A percentile compares a stretch with the other conserved stretches of the same genome.
These are phyloP conservation scores for Isoetes taiwanensis DNA, from an alignment of 75 land plant genomes.

Conservation along the genomic window DNA sequence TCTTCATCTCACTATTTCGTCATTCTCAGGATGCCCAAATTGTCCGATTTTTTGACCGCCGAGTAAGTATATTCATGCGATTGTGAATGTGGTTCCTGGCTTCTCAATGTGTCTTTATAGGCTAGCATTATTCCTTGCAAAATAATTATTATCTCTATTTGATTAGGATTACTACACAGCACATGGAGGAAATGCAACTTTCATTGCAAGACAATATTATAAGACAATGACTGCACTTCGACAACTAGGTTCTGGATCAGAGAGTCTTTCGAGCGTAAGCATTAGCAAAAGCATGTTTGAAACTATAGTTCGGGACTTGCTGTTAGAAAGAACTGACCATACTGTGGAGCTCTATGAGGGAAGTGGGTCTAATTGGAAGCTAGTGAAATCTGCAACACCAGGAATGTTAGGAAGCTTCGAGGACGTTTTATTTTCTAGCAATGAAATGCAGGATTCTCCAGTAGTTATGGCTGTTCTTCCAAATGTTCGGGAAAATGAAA, in stretches of 20 bases:
- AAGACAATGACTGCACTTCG: constrained; percentile 70
- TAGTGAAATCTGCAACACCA: constrained; percentile 74
- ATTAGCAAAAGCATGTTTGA: constrained; percentile 95
- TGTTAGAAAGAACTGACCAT: constrained; percentile 79
- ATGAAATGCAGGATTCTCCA: constrained; percentile 98
- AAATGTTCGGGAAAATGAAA: constrained; percentile 52
- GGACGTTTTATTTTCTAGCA: constrained; percentile 87
- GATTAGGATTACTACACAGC: constrained; percentile 89
- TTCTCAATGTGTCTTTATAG: background rate
- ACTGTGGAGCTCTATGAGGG: constrained; percentile 93
- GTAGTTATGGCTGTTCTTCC: constrained; percentile 53
- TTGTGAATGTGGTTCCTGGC: background rate
- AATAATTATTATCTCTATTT: background rate
- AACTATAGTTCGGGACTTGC: constrained; percentile 70
- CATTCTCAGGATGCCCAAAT: constrained; percentile 50
- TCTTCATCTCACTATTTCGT: no score
- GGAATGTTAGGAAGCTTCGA: constrained; percentile 89
- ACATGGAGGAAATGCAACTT: constrained; percentile 87
- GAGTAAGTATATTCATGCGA: constrained; percentile 31
- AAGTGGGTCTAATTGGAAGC: constrained; percentile 85
- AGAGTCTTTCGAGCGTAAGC: constrained; percentile 63
- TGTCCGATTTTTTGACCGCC: constrained; percentile 88
- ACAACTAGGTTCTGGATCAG: constrained; percentile 63
- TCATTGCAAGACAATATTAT: constrained; percentile 86
- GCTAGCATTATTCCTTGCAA: background rate